Percentiles rank a stretch among this genome's conserved stretches.
phyloP scores from a whole-genome alignment of 306 rosid genomes.

The Cyamopsis tetragonoloba region DNA sequence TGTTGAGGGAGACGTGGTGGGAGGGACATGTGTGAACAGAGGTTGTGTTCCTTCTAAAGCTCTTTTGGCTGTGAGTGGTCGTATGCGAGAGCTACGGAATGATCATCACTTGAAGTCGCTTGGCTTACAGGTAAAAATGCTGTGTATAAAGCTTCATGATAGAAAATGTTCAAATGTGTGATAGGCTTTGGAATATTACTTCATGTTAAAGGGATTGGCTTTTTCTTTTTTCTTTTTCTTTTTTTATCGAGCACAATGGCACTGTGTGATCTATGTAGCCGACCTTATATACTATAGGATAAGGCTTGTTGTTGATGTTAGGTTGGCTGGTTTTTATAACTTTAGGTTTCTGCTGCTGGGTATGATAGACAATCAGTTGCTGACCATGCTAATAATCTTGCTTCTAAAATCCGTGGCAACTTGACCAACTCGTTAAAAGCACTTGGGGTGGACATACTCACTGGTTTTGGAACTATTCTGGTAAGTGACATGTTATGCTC shows the following conservation, averaged over 20 bases:
- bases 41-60: constrained; percentile 91
- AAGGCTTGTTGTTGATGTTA: too few species aligned
- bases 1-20: constrained; percentile 80
- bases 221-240: too few species aligned
- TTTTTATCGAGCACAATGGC: too few species aligned
- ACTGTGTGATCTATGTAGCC: too few species aligned
- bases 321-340: not conserved
- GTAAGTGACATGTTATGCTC: constrained; percentile 36
- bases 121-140: constrained; percentile 65
- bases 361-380: constrained; percentile 91
- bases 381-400: constrained; percentile 86
- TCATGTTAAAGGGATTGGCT: not conserved
- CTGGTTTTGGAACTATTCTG: constrained; percentile 72
- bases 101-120: constrained; percentile 75
- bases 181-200: not conserved
- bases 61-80: constrained; percentile 86
- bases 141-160: not conserved
- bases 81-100: constrained; percentile 74
- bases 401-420: constrained; percentile 65
- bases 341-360: constrained; percentile 69
- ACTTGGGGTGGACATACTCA: constrained; percentile 76
- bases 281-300: too few species aligned
- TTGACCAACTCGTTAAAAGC: constrained; percentile 80
- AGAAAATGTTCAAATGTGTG: not conserved
- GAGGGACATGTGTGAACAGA: constrained; percentile 84